These are phyloP conservation scores for Santalum album DNA, from an alignment of 164 flowering plant species.

Conservation along the genomic window DNA sequence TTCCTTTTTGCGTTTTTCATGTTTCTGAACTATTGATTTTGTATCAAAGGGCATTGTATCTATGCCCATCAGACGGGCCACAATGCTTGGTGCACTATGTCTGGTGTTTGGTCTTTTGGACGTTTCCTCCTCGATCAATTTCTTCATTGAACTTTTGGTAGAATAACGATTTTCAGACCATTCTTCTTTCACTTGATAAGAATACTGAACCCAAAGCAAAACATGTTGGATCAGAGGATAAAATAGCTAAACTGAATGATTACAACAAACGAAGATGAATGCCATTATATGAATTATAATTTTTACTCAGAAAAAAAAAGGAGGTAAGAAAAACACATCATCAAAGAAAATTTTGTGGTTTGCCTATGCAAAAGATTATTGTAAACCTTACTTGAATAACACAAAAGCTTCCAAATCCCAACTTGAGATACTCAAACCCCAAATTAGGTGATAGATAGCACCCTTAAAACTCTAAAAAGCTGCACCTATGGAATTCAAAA, in stretches of 20 bases:
- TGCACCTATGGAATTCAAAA: not conserved
- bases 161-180: constrained; percentile 30
- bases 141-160: constrained; percentile 61
- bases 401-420: not conserved
- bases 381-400: not conserved
- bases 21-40: constrained; percentile 24
- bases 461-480: not conserved
- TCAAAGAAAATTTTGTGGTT: too few species aligned
- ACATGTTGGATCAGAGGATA: too few species aligned
- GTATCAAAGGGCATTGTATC: constrained; percentile 51
- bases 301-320: too few species aligned
- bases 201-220: too few species aligned
- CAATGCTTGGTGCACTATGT: constrained; percentile 62
- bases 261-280: not conserved
- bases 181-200: constrained; percentile 32
- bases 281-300: not conserved
- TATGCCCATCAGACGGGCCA: constrained; percentile 94
- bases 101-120: constrained; percentile 35
- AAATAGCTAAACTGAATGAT: too few species aligned
- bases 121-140: constrained; percentile 57
- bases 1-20: constrained; percentile 25
- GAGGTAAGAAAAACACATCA: too few species aligned
- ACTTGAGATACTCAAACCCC: not conserved
- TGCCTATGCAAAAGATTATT: too few species aligned
- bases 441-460: not conserved